Evolutionary conservation across 139 green algal species (phyloP), one percentile per base, ranked within the genome.

Genomic region (Coelastrella sp.): DNA sequence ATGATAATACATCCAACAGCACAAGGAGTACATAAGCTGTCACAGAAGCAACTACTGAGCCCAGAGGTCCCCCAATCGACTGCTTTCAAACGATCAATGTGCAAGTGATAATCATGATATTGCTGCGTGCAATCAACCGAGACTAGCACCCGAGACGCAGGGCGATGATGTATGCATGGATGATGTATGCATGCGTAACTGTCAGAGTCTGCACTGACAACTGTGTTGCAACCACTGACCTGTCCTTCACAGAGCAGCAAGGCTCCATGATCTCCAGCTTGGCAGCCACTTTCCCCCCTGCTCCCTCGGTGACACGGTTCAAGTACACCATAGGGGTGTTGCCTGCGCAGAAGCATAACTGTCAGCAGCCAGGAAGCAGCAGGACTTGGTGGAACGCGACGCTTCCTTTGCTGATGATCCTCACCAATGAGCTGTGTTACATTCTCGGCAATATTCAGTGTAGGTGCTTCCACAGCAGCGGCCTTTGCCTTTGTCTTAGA

Each of bases 281-380:
- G 25, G 93, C 93, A 13, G 93, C 92, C 4, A 98, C 84, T 53
- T 90, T 94, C 19, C 85, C 94, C 4, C 64, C 79, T 34, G 76
- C 85, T 9, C 89, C 91, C 30, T 94, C 88, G 5, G 82, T 91
- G 25, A 98, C 90, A 68, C 94, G 94, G 86, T 95, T 98, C 35
- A 98, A 89, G 78, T 92, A 95, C 45, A 99, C 95, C 95, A 99
- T 98, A 2, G 97, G 97, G 0, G 97, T 99, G 83, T 97, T 98
- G 68, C 95, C 94, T 95, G 87, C 85, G 64, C 27, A 73, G 11
- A n/a, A 2, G n/a, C 64, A 73, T 41, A 7, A 41, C 7, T 43
- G 25, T 19, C 2, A 43, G 11, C n/a, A 23, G 25, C 30, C 25
- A n/a, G n/a, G n/a, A n/a, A n/a, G n/a, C n/a, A n/a, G n/a, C n/a